Percentiles rank a stretch among this genome's conserved stretches.
Conservation (phyloP, 176 grass and related monocot species). For the Rhipidocladum racemiflorum region DNA sequence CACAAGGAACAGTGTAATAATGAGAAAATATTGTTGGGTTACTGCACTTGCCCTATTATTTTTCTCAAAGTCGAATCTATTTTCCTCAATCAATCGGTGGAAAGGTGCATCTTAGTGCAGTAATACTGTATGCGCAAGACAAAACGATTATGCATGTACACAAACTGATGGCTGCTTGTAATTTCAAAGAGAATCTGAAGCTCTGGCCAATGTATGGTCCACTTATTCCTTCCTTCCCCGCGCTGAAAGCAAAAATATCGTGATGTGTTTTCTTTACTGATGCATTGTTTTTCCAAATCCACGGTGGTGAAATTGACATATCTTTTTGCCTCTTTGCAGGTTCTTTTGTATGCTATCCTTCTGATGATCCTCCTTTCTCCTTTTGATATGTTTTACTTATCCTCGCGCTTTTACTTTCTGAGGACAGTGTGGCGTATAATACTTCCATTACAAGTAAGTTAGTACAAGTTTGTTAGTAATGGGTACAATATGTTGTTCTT, state of each 20-base stretch:
- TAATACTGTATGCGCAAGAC: not conserved
- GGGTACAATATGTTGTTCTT: not conserved
- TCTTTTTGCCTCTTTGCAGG: constrained; percentile 45
- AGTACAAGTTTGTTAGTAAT: constrained; percentile 12
- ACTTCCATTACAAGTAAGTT: constrained; percentile 83
- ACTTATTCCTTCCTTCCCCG: not conserved
- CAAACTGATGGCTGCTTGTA: not conserved
- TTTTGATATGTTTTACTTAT: constrained; percentile 96
- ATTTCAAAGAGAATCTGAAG: not conserved
- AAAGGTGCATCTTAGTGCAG: not conserved
- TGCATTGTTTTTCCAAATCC: not conserved
- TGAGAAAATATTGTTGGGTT: not conserved
- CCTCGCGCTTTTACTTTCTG: constrained; percentile 87
- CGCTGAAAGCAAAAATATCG: not conserved
- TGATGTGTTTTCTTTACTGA: not conserved
- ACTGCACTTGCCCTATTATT: not conserved
- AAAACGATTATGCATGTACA: not conserved
- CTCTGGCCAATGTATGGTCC: not conserved
- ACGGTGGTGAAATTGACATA: not conserved
- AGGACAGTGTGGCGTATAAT: constrained; percentile 83
- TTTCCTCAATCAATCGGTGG: not conserved
- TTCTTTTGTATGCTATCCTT: constrained; percentile 71
- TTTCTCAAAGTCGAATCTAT: not conserved
- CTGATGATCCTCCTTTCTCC: constrained; percentile 87
- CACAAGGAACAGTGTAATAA: not conserved